A percentile compares a stretch with the other conserved stretches of the same genome.
Evolutionary conservation across 768 basidiomycete genomes (phyloP).

Genomic region (Tulasnella sp.): DNA sequence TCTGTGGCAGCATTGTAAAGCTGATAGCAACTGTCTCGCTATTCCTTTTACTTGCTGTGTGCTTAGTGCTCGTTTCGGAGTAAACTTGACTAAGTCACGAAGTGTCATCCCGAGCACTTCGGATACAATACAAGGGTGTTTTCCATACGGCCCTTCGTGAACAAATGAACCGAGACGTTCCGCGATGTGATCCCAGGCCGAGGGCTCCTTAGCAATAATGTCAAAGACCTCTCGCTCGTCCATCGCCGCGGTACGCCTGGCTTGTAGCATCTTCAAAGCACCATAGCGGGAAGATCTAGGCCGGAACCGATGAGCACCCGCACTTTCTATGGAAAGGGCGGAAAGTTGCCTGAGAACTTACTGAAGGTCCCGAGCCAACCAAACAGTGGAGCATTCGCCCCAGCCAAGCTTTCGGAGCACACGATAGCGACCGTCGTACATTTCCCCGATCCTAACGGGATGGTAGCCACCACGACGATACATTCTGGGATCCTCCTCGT

Average conservation of each 20-base stretch:
- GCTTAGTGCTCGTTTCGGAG: not conserved
- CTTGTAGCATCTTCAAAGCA: not conserved
- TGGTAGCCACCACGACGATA: slow-evolving; percentile 8
- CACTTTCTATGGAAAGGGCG: too few relatives aligned
- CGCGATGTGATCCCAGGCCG: not conserved
- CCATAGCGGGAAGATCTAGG: not conserved
- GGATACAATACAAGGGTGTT: not conserved
- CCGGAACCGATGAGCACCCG: too few relatives aligned
- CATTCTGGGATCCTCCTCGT: not conserved
- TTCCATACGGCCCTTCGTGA: not conserved
- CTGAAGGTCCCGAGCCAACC: slow-evolving; percentile 11
- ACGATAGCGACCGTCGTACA: not conserved
- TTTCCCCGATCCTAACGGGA: slow-evolving; percentile 6
- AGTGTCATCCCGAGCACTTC: not conserved
- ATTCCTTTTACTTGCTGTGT: not conserved
- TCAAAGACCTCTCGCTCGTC: not conserved
- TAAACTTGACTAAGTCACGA: not conserved
- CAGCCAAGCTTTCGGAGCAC: slow-evolving; percentile 18
- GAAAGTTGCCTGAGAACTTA: not conserved
- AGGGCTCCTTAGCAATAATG: not conserved
- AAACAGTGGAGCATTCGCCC: slow-evolving; percentile 6
- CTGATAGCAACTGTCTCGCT: not conserved
- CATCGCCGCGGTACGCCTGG: not conserved
- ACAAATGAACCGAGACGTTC: not conserved
- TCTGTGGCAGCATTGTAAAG: not conserved